These are phyloP conservation scores for Chaetomium cochliodes DNA, from an alignment of 495 filamentous ascomycete species.

Conservation along the genomic window DNA sequence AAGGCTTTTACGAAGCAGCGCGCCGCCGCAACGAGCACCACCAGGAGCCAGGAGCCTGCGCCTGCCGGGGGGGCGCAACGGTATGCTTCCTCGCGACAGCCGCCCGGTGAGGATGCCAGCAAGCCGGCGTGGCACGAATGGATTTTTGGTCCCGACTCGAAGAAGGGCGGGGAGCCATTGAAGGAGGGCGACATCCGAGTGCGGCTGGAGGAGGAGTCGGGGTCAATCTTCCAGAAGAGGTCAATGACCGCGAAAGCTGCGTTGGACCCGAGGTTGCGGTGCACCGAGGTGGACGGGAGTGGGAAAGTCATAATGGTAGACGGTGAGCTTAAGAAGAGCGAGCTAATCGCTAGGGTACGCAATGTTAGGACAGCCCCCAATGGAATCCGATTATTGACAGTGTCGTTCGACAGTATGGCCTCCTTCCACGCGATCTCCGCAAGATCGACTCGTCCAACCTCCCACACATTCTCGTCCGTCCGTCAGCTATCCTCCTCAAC, in stretches of 20 bases:
- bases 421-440: slow-evolving; percentile 90
- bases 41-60: slow-evolving; percentile 15
- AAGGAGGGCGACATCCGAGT: slow-evolving; percentile 56
- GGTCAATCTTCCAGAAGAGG: slow-evolving; percentile 59
- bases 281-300: slow-evolving; percentile 90
- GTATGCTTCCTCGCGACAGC: slow-evolving; percentile 38
- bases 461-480: slow-evolving; percentile 94
- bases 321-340: slow-evolving; percentile 94
- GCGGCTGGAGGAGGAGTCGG: slow-evolving; percentile 47
- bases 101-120: slow-evolving; percentile 38
- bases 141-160: slow-evolving; percentile 49
- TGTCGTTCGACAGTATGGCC: slow-evolving; percentile 67
- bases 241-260: slow-evolving; percentile 66
- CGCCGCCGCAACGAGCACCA: slow-evolving; percentile 11
- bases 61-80: slow-evolving; percentile 28
- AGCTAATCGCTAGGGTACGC: slow-evolving; percentile 90
- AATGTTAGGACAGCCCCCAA: neutral
- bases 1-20: slow-evolving; percentile 28
- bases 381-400: neutral
- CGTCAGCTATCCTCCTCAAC: slow-evolving; percentile 91
- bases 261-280: slow-evolving; percentile 79
- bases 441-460: slow-evolving; percentile 98
- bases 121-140: slow-evolving; percentile 55
- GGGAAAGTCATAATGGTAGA: slow-evolving; percentile 94
- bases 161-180: slow-evolving; percentile 37